Evolutionary conservation across 2,329 filamentous ascomycete species (phyloP).

Genomic region (Fusarium palustre): DNA sequence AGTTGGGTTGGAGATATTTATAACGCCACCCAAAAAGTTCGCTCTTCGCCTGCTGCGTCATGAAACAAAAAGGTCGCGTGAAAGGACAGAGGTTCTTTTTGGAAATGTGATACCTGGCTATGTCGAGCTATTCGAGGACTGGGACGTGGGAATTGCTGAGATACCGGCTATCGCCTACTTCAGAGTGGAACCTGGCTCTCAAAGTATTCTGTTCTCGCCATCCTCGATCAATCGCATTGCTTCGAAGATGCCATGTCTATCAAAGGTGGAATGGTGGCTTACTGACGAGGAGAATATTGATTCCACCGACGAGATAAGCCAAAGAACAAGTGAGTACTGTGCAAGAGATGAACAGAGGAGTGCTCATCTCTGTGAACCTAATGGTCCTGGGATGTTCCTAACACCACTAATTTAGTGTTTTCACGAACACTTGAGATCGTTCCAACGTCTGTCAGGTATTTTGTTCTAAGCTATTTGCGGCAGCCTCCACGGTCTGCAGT

Average conservation of each 20-base stretch:
- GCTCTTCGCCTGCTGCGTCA: not conserved
- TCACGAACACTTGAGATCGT: conserved; percentile 1
- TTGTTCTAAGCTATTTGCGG: conserved; percentile 9
- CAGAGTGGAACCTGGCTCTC: conserved; percentile 6
- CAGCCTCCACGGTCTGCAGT: not conserved
- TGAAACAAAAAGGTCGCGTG: not conserved
- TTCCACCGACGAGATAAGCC: not conserved
- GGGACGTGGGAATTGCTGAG: not conserved
- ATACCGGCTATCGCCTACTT: conserved; percentile 8
- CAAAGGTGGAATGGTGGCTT: conserved; percentile 7
- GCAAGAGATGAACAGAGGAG: accelerated
- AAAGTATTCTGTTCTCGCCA: conserved; percentile 15
- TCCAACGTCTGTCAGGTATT: conserved; percentile 5
- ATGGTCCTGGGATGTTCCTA: not conserved
- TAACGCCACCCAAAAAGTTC: conserved; percentile 10
- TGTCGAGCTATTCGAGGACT: not conserved
- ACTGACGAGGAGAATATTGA: conserved; percentile 12
- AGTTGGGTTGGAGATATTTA: conserved; percentile 4
- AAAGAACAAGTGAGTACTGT: conserved; percentile 16
- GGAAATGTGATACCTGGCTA: not conserved
- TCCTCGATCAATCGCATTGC: conserved; percentile 5
- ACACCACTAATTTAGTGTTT: not conserved
- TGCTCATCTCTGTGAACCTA: no score
- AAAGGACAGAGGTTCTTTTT: not conserved
- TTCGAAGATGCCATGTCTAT: conserved; percentile 12